Percentiles rank a stretch among this genome's conserved stretches.
phyloP scores from a whole-genome alignment of 1,139 yeast genomes.

The Hansenula sp. region DNA sequence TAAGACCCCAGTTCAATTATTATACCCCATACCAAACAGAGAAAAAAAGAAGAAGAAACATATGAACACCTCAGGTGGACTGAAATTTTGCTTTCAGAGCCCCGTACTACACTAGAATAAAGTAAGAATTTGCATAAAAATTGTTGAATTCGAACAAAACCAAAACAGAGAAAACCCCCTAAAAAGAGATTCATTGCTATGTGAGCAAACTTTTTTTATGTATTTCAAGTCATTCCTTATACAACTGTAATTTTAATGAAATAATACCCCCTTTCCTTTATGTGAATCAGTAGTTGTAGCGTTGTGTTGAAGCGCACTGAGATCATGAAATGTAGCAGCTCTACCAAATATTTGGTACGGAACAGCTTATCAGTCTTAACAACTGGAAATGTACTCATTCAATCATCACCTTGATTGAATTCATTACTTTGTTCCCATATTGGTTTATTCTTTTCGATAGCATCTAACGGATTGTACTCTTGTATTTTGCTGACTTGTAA shows the following conservation, averaged over 20 bases:
- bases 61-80: too few relatives aligned
- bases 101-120: too few relatives aligned
- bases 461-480: slow-evolving; percentile 7
- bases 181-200: neutral
- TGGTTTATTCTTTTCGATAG: slow-evolving; percentile 9
- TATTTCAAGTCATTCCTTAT: neutral
- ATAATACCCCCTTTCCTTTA: neutral
- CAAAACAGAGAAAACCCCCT: too few relatives aligned
- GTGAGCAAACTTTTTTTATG: neutral
- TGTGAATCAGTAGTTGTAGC: too few relatives aligned
- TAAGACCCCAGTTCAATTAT: neutral
- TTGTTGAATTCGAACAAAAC: neutral
- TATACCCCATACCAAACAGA: neutral
- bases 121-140: too few relatives aligned
- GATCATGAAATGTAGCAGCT: too few relatives aligned
- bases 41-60: too few relatives aligned
- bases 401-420: neutral
- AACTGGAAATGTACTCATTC: too few relatives aligned
- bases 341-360: too few relatives aligned
- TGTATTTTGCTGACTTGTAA: slow-evolving; percentile 20
- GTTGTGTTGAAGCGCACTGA: too few relatives aligned
- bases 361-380: too few relatives aligned
- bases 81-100: too few relatives aligned
- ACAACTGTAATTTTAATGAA: neutral
- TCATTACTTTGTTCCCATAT: slow-evolving; percentile 12